Evolutionary conservation across 768 basidiomycete species (phyloP).

Genomic region (Suillus americanus): DNA sequence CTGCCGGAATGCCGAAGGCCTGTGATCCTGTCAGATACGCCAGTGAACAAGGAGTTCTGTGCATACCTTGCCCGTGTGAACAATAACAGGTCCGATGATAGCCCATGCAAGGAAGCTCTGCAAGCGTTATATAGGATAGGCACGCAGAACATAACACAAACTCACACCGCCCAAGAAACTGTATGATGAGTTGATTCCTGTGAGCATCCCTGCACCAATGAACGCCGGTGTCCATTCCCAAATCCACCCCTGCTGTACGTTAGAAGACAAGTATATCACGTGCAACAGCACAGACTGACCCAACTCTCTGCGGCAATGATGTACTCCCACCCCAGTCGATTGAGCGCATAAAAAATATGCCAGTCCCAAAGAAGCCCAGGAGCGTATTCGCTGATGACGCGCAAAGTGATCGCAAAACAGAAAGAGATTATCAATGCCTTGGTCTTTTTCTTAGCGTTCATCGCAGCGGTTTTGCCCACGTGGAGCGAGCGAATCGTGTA

Average conservation of each 20-base stretch:
- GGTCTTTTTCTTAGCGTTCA: slow-evolving; percentile 55
- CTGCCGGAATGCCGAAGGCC: slow-evolving; percentile 19
- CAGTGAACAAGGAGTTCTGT: background rate
- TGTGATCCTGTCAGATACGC: slow-evolving; percentile 4
- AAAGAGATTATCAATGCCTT: slow-evolving; percentile 49
- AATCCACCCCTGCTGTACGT: slow-evolving; percentile 29
- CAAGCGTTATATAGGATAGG: slow-evolving; percentile 9
- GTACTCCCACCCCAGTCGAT: slow-evolving; percentile 55
- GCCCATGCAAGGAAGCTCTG: slow-evolving; percentile 61
- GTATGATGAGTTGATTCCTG: slow-evolving; percentile 55
- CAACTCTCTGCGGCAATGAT: slow-evolving; percentile 62
- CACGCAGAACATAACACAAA: slow-evolving; percentile 8
- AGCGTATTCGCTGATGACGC: slow-evolving; percentile 56
- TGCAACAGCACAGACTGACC: slow-evolving; percentile 34
- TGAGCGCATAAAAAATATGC: slow-evolving; percentile 64
- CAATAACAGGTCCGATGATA: slow-evolving; percentile 55
- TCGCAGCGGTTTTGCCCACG: slow-evolving; percentile 47
- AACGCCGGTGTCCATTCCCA: slow-evolving; percentile 49
- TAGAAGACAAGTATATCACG: background rate
- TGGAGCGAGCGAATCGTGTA: slow-evolving; percentile 65
- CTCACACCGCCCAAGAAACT: slow-evolving; percentile 49
- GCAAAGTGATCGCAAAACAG: slow-evolving; percentile 45
- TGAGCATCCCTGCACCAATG: slow-evolving; percentile 59
- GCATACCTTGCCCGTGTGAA: slow-evolving; percentile 42
- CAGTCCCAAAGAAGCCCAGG: slow-evolving; percentile 64